Evolutionary conservation across 345 rosid species (phyloP).

Genomic region (Salix brachista): DNA sequence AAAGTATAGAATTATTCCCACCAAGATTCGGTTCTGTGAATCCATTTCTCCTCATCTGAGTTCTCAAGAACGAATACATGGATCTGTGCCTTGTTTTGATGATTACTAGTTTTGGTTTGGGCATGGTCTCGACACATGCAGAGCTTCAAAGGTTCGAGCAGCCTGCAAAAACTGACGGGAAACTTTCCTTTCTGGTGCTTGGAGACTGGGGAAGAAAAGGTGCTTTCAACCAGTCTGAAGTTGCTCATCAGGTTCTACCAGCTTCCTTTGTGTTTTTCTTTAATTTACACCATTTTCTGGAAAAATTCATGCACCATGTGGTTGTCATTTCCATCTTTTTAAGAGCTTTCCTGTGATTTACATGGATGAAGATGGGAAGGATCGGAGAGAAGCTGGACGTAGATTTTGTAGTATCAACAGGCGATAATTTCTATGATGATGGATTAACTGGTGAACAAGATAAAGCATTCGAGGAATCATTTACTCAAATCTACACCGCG

Average conservation of each 20-base stretch:
- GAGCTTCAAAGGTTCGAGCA: slow-evolving; percentile 57
- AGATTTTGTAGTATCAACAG: slow-evolving; percentile 79
- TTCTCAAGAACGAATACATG: neutral
- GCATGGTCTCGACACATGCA: slow-evolving; percentile 15
- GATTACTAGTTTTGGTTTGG: neutral
- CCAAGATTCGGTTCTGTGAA: neutral
- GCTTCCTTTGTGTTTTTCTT: neutral
- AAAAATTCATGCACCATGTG: neutral
- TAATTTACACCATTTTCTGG: neutral
- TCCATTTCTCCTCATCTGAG: neutral
- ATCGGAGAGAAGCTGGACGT: slow-evolving; percentile 52
- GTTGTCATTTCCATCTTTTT: neutral
- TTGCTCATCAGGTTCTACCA: slow-evolving; percentile 53
- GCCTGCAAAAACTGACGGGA: slow-evolving; percentile 44
- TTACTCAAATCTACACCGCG: slow-evolving; percentile 58
- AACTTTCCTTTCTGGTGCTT: slow-evolving; percentile 54
- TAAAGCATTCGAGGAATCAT: slow-evolving; percentile 56
- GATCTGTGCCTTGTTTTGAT: neutral
- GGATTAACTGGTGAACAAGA: slow-evolving; percentile 53
- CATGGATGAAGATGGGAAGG: slow-evolving; percentile 61
- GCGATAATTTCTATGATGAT: slow-evolving; percentile 84
- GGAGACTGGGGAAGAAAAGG: slow-evolving; percentile 96
- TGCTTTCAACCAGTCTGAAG: slow-evolving; percentile 55
- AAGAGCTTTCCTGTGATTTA: neutral
- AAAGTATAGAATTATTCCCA: neutral